Base-by-base conservation (phyloP, 2,329 filamentous ascomycete species). In the Pseudogymnoascus sp. region DNA sequence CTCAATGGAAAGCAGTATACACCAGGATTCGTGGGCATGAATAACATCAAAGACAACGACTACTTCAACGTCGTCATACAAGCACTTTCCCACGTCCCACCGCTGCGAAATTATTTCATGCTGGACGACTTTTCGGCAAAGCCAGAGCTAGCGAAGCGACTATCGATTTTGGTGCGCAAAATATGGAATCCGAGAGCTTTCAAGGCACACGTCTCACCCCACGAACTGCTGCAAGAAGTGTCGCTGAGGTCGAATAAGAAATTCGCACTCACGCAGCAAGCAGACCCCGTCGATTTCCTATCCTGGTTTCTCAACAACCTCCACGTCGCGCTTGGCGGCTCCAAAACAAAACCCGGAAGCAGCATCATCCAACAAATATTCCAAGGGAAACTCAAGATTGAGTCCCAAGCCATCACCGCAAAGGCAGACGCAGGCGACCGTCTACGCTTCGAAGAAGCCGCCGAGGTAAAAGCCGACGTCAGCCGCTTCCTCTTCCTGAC, bases 41-140 rank as follows among this genome's bases (percentile, higher is more conserved):
- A 99, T 81, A 99, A 99, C 76, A 97, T 99, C 80, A 99, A 99
- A 75, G 91, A 94, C 62, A 99, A 99, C 76, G 94, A 99, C 78
- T 99, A 99, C 76, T 82, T 97, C 71, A 99, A 99, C 72, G 93
- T 96, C 25, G 84, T 97, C 2, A 88, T 96, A 57, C 94, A 99
- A 74, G 88, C 92, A 6, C 81, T 99, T 37, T 87, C 93, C 2
- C 94, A 99, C 74, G 91, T 97, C 25, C 79, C 86, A 18, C 93
- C 94, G 3, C 78, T 99, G 67, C 86, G 94, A 35, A 97, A 97
- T 73, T 97, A 86, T 76, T 86, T 97, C 71, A 85, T 99, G 69
- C 82, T 97, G 1, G 90, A 96, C 71, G 83, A 95, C 67, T 87
- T 97, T 59, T 81, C 81, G 9, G 80, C 81, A 9, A 82, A 80